Evolutionary conservation across 345 rosid species (phyloP), one percentile per base, ranked within the genome.

Genomic region (Camelina laxa): DNA sequence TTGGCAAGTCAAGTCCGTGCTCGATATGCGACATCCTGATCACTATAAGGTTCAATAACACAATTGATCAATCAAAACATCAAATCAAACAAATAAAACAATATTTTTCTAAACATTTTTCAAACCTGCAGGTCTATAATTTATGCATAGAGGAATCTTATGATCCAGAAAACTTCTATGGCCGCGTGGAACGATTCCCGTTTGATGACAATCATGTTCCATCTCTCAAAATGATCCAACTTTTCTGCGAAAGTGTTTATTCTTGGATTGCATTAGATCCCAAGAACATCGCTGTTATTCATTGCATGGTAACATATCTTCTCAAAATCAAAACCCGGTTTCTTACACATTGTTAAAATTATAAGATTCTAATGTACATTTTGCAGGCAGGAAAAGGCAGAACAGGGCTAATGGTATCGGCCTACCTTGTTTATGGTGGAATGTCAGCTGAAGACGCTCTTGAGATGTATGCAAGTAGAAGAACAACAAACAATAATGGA

Each of bases 171-270:
- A 91, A 91, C 79, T 94, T 94, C 30, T 82, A 94, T 45, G 89
- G 92, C 22, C 91, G 91, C 1, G 96, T 91, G 9, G 98, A 94
- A 77, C 80, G 80, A 57, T 91, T 75, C 68, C 97, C 98, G 2
- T 89, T 94, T 27, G 97, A 91, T 70, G 98, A 94, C 82, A 91
- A 94, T 66, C 98, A 94, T 58, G 96, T 91, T 15, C 98, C 98
- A n/a, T 73, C 90, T 38, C 85, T 93, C 17, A 74, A 84, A 60
- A 84, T 89, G 97, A 76, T 89, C 58, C 87, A 88, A 85, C 72
- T 70, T 50, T 91, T 93, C 74, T 93, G 98, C 17, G 85, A 91
- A 63, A 93, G 88, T 74, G 95, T 94, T 61, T 61, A 86, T 79
- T 79, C 97, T 42, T 94, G 98, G 98, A 81, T 94, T 27, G 83